A percentile compares a stretch with the other conserved stretches of the same genome.
Conservation (phyloP, 345 rosid genomes). For the Corchorus olitorius region DNA sequence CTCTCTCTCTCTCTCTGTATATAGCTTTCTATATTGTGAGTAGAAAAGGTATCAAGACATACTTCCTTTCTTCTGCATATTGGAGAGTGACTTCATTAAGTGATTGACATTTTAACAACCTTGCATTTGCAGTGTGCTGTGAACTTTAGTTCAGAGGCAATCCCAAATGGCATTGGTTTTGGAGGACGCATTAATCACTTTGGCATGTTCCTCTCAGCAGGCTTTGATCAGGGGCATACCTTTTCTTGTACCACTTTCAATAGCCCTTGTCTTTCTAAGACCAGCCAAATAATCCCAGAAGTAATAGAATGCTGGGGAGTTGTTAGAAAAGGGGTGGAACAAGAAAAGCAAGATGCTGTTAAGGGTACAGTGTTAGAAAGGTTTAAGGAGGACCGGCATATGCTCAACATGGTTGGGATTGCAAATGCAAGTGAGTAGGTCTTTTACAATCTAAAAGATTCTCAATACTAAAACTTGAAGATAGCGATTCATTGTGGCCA, state of each 20-base stretch:
- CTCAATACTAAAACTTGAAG: background rate
- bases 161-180: conserved; percentile 93
- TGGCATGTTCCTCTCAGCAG: conserved; percentile 76
- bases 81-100: background rate
- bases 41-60: background rate
- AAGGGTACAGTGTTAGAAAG: conserved; percentile 69
- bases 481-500: background rate
- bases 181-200: conserved; percentile 81
- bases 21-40: background rate
- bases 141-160: conserved; percentile 81
- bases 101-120: conserved; percentile 8
- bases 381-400: conserved; percentile 82
- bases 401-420: conserved; percentile 88
- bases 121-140: conserved; percentile 66
- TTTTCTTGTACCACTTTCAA: conserved; percentile 75
- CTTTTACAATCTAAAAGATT: background rate
- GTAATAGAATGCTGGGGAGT: conserved; percentile 93
- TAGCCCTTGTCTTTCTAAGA: conserved; percentile 72
- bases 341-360: conserved; percentile 41
- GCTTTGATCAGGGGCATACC: conserved; percentile 79
- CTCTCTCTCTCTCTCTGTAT: too few relatives aligned
- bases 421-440: conserved; percentile 67
- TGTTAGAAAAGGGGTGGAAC: conserved; percentile 36
- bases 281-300: conserved; percentile 57
- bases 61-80: background rate